Evolutionary conservation across 495 filamentous ascomycete species (phyloP).

Genomic region (Lophiostoma macrostomum): DNA sequence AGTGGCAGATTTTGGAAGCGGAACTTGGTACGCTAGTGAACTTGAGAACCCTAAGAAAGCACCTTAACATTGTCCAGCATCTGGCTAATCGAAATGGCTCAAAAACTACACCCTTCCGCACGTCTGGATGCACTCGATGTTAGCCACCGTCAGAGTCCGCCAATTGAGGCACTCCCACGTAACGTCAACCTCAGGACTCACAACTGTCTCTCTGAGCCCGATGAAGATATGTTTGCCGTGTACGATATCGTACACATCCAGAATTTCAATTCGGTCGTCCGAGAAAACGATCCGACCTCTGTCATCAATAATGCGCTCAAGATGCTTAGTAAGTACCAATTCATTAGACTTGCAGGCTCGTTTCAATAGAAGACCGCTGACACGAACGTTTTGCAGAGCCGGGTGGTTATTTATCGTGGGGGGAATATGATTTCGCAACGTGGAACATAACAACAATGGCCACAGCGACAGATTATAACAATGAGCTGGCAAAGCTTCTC

Average conservation of each 20-base stretch:
- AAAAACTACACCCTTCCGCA: background rate
- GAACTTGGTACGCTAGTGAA: background rate
- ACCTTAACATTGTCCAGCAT: background rate
- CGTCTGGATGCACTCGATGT: background rate
- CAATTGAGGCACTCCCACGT: background rate
- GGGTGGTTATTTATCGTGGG: background rate
- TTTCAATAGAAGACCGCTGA: background rate
- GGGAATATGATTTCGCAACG: background rate
- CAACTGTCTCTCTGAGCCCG: background rate
- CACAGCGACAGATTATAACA: background rate
- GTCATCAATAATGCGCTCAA: background rate
- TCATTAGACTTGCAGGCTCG: background rate
- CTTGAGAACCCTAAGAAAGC: background rate
- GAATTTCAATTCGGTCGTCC: background rate
- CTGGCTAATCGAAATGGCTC: background rate
- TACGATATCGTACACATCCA: background rate
- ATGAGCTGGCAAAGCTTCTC: background rate
- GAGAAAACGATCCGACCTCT: background rate
- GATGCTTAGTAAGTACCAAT: background rate
- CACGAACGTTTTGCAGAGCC: background rate
- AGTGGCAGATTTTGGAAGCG: background rate
- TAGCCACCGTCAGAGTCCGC: background rate
- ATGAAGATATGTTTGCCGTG: background rate
- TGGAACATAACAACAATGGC: background rate
- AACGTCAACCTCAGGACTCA: background rate